A percentile compares a stretch with the other conserved stretches of the same genome.
These are phyloP conservation scores for Beauveria sp. DNA, from an alignment of 2,329 filamentous ascomycete species.

Conservation along the genomic window DNA sequence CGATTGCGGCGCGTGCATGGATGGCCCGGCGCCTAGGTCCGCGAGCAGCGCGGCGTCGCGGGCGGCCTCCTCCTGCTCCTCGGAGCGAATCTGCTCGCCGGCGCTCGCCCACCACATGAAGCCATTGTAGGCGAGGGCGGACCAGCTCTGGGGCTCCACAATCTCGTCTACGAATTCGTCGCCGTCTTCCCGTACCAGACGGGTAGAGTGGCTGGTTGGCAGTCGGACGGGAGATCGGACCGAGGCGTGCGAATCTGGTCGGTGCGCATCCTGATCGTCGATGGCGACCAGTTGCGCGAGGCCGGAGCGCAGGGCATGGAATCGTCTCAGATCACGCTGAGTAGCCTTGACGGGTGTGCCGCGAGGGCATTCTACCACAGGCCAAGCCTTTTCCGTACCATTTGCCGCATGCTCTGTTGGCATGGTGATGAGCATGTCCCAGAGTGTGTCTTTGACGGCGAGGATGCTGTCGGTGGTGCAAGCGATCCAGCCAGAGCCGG, in stretches of 20 bases:
- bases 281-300: conserved; percentile 41
- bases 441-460: conserved; percentile 75
- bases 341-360: conserved; percentile 70
- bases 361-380: conserved; percentile 60
- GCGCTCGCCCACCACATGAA: conserved; percentile 91
- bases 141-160: conserved; percentile 59
- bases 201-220: conserved; percentile 21
- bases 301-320: conserved; percentile 58
- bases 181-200: conserved; percentile 27
- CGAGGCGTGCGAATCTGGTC: conserved; percentile 22
- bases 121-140: conserved; percentile 68
- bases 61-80: conserved; percentile 50
- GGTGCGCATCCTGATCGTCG: conserved; percentile 17
- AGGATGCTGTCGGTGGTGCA: conserved; percentile 95
- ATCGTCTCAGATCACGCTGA: conserved; percentile 81
- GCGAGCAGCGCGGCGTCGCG: conserved; percentile 50
- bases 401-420: conserved; percentile 54
- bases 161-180: conserved; percentile 47
- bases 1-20: conserved; percentile 22
- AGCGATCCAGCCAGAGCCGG: conserved; percentile 72
- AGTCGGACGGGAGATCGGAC: conserved; percentile 20
- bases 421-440: conserved; percentile 82
- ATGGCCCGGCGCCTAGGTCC: conserved; percentile 34
- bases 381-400: conserved; percentile 60
- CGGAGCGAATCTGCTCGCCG: conserved; percentile 59